Base-by-base conservation (phyloP, 345 rosid species). In the Eucalyptus regnans region DNA sequence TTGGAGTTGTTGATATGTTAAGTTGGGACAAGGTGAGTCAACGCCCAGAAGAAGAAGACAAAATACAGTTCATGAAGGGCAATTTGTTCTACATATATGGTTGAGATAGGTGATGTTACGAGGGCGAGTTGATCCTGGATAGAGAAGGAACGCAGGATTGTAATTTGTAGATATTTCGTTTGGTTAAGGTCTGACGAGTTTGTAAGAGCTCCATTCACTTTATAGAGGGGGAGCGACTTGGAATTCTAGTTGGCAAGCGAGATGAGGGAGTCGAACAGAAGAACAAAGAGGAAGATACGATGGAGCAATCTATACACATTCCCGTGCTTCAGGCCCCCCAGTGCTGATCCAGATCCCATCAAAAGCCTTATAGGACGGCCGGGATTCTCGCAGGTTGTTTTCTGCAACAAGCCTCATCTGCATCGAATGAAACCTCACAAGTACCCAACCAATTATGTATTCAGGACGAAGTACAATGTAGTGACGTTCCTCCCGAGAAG, bases 401-500 rank as follows among this genome's bases (percentile, higher is more conserved):
- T 90, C 91, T 95, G 98, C 92, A 95, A 95, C 89, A 91, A 94
- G 8, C 94, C 96, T 76, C 91, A 90, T 14, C 23, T 86, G 43
- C 97, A 95, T 86, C 89, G 87, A 86, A 87, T 18, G 58, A 93
- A 92, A 43, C 96, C 94, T 80, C 87, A 89, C 88, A 93, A 91
- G 58, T 94, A 96, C 84, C 88, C 90, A 0, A 89, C 90, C 33
- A 96, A 96, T 89, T 94, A 94, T 9, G 91, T 94, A 71, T 94
- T 97, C 46, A 95, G 97, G 46, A 95, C 97, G 18, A 93, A 94
- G 90, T 95, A 95, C 87, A 95, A 91, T 86, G 31, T 93, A 60
- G 83, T 90, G 10, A 93, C 96, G 18, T 95, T 96, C 94, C 93
- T 96, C 27, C 97, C 97, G 18, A 96, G 88, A 56, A 93, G 97